Conservation (phyloP, 805 yeast species). For the Cyberlindnera veronae region DNA sequence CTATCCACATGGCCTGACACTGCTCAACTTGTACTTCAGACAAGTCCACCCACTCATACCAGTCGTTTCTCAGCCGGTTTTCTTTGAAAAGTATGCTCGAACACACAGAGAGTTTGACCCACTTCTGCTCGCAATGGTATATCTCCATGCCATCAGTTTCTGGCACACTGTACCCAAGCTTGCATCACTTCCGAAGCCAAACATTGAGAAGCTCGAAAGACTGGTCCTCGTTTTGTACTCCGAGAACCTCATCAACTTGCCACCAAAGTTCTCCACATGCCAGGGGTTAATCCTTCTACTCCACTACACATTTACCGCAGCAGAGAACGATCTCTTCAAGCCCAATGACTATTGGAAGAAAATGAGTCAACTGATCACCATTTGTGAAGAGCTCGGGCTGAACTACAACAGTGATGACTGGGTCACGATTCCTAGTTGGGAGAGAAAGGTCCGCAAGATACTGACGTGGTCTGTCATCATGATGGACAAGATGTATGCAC, state of each 20-base stretch:
- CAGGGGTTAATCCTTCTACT: conserved; percentile 38
- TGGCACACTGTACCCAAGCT: conserved; percentile 22
- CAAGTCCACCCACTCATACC: conserved; percentile 29
- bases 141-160: conserved; percentile 28
- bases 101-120: conserved; percentile 31
- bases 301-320: conserved; percentile 21
- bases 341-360: conserved; percentile 23
- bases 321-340: conserved; percentile 12
- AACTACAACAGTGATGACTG: conserved; percentile 26
- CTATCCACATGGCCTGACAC: conserved; percentile 20
- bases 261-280: conserved; percentile 33
- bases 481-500: conserved; percentile 27
- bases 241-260: conserved; percentile 25
- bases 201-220: conserved; percentile 26
- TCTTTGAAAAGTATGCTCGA: conserved; percentile 28
- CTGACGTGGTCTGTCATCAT: conserved; percentile 26
- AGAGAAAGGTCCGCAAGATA: conserved; percentile 26
- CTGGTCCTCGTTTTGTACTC: conserved; percentile 26
- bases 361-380: conserved; percentile 21
- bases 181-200: conserved; percentile 15
- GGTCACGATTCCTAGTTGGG: conserved; percentile 29
- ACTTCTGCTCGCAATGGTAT: conserved; percentile 25
- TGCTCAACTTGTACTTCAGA: conserved; percentile 26
- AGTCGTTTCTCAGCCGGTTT: conserved; percentile 25
- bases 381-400: conserved; percentile 29